Evolutionary conservation across 345 rosid genomes (phyloP).

Genomic region (Acer yangbiense): DNA sequence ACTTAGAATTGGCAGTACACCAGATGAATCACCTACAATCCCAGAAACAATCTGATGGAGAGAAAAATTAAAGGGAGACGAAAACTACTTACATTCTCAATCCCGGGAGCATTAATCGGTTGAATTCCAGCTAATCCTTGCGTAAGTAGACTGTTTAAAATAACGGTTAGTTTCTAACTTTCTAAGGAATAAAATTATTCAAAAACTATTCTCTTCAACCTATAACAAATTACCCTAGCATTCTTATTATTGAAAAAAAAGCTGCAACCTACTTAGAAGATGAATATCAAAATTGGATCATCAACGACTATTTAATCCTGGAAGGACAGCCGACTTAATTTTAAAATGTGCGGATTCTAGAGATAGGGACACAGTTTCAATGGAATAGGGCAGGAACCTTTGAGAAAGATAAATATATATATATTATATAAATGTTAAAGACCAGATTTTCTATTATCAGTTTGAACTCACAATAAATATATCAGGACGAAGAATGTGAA

Average conservation of each 20-base stretch:
- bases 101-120: conserved; percentile 67
- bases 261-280: neutral
- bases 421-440: neutral
- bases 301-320: too few relatives aligned
- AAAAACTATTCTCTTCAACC: too few relatives aligned
- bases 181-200: neutral
- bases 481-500: too few relatives aligned
- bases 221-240: neutral
- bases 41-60: neutral
- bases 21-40: neutral
- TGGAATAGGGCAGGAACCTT: neutral
- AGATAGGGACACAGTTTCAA: neutral
- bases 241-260: neutral
- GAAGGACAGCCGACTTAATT: neutral
- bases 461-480: too few relatives aligned
- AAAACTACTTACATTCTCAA: conserved; percentile 72
- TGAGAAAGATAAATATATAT: neutral
- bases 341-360: neutral
- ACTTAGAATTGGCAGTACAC: neutral
- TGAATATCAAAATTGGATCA: neutral
- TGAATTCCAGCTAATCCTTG: conserved; percentile 98
- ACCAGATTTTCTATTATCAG: too few relatives aligned
- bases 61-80: neutral
- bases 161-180: conserved; percentile 18
- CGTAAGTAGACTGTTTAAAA: conserved; percentile 62